These are phyloP conservation scores for Deakozyma indianensis DNA, from an alignment of 805 yeast species.

Conservation along the genomic window DNA sequence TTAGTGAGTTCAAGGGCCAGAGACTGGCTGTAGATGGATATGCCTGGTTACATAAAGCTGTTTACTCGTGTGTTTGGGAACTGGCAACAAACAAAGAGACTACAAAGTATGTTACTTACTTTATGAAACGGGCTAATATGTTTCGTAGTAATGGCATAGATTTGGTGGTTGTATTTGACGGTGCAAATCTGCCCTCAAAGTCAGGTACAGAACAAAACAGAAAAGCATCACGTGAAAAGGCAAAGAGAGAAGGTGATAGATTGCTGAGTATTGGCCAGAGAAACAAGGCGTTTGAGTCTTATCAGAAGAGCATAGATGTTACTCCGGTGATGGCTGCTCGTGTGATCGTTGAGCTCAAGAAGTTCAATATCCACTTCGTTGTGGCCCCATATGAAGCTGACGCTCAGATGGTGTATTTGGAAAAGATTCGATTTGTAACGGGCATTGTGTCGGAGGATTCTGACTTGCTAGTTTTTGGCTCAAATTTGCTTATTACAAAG, in stretches of 20 bases:
- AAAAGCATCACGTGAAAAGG: conserved; percentile 38
- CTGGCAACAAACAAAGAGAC: conserved; percentile 61
- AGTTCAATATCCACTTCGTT: conserved; percentile 44
- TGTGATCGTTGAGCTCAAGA: conserved; percentile 47
- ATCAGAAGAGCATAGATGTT: conserved; percentile 49
- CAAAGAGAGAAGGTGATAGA: conserved; percentile 39
- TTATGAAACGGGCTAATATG: conserved; percentile 53
- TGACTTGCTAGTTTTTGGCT: conserved; percentile 82
- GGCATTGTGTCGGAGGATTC: conserved; percentile 92
- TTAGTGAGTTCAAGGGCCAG: conserved; percentile 48
- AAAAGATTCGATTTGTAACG: conserved; percentile 55
- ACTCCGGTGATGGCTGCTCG: conserved; percentile 86
- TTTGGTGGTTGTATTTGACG: conserved; percentile 89
- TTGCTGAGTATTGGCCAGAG: conserved; percentile 10
- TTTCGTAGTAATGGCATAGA: conserved; percentile 51
- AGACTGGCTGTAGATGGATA: conserved; percentile 89
- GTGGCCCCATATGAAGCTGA: conserved; percentile 99
- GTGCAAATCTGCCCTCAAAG: conserved; percentile 73
- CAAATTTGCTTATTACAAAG: conserved; percentile 61
- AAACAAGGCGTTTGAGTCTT: conserved; percentile 2
- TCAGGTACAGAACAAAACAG: conserved; percentile 58
- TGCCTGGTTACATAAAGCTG: conserved; percentile 90
- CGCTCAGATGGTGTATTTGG: conserved; percentile 87
- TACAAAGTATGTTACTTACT: conserved; percentile 39
- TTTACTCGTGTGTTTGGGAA: conserved; percentile 71